phyloP scores from a whole-genome alignment of 192 early-diverging fungal genomes.

The Pilobolus umbonatus region DNA sequence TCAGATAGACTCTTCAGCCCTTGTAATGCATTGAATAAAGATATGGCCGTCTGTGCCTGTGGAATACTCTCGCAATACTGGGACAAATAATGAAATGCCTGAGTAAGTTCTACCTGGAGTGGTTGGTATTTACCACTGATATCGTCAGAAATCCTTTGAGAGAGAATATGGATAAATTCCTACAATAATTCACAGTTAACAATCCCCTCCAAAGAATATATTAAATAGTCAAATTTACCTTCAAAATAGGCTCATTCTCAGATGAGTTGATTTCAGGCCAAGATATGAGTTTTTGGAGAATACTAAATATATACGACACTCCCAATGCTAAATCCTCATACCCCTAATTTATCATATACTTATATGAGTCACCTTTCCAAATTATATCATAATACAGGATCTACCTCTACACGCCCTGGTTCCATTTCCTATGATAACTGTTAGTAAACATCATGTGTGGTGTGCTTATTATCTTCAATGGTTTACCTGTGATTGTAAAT shows the following conservation, averaged over 20 bases:
- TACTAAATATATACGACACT: constrained; percentile 21
- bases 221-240: constrained; percentile 4
- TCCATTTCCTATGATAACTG: constrained; percentile 8
- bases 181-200: background rate
- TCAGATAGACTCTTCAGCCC: constrained; percentile 37
- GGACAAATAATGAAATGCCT: constrained; percentile 36
- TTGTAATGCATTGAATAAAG: constrained; percentile 35
- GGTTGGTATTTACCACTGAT: background rate
- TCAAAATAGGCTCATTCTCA: constrained; percentile 28
- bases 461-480: no score
- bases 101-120: background rate
- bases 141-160: constrained; percentile 1
- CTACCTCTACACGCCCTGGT: constrained; percentile 17
- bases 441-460: background rate
- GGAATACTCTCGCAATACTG: constrained; percentile 35
- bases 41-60: constrained; percentile 37
- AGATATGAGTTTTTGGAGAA: constrained; percentile 29
- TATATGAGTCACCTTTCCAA: background rate
- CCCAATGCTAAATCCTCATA: constrained; percentile 12
- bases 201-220: background rate
- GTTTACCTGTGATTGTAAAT: constrained; percentile 9
- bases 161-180: constrained; percentile 6
- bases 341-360: constrained; percentile 3
- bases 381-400: background rate
- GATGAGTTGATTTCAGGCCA: constrained; percentile 33